Base-by-base conservation (phyloP, 371 early-diverging fungal genomes). In the Apophysomyces sp. region DNA sequence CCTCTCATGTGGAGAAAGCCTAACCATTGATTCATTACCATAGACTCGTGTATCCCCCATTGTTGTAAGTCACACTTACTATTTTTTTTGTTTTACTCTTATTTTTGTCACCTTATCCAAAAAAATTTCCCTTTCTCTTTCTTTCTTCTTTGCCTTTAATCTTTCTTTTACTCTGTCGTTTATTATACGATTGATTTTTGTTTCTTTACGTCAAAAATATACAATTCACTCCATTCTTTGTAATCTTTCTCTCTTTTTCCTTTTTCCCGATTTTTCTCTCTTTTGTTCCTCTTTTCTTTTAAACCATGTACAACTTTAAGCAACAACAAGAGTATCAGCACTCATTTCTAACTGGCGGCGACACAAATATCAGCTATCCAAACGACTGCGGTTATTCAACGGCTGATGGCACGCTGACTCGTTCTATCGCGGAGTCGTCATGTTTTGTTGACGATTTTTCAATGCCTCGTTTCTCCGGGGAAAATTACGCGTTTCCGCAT, bases 41-140 rank as follows among this genome's bases (percentile, higher is more conserved):
- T 44, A 7, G 21, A 44, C 16, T 18, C 49, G 49, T 44, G 49
- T 44, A 44, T 44, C 18, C 49, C 21, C 21, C 21, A n/a, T 9
- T 21, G n/a, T 21, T 44, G 49, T 44, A 16, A 44, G 49, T 44
- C 49, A 44, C 49, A 21, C 49, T 44, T 44, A 44, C 49, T 21
- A 21, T 44, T 18, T 44, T 44, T 44, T 44, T 18, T 11, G 34
- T 34, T 2, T 8, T 13, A 34, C 21, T 44, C 49, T 44, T 44
- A 44, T 44, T 44, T 44, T 44, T 44, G 49, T 44, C 49, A 26
- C 49, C 49, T 44, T 44, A 44, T 44, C 49, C 49, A 8, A 34
- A 2, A 11, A 11, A 11, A 8, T 34, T 44, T 21, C 21, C 24
- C 21, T 21, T 21, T 21, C 21, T 44, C 21, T 44, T 21, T 44